Percentiles rank a stretch among this genome's conserved stretches.
Evolutionary conservation across 805 yeast genomes (phyloP).

Genomic region (Lachancea meyersii): DNA sequence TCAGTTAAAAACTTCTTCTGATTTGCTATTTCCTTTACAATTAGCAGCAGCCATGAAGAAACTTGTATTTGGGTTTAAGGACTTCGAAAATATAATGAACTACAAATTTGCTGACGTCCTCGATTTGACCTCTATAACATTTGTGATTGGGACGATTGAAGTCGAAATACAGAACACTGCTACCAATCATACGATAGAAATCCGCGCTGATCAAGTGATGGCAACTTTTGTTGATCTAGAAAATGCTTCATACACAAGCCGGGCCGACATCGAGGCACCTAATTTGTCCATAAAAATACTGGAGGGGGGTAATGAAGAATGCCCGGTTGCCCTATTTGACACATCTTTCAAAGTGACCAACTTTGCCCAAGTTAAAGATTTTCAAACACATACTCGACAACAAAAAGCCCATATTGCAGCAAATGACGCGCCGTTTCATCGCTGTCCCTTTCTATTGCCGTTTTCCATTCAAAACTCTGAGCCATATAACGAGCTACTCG

Average conservation of each 20-base stretch:
- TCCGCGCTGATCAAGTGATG: slow-evolving; percentile 25
- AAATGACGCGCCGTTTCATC: slow-evolving; percentile 80
- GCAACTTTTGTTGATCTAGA: slow-evolving; percentile 63
- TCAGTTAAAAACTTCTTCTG: slow-evolving; percentile 46
- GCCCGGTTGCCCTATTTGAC: slow-evolving; percentile 37
- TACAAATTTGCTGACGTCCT: slow-evolving; percentile 48
- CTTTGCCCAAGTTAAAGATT: slow-evolving; percentile 49
- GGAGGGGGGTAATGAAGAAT: slow-evolving; percentile 17
- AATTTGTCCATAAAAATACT: slow-evolving; percentile 34
- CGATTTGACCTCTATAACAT: slow-evolving; percentile 64
- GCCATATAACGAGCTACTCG: slow-evolving; percentile 43
- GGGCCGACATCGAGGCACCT: slow-evolving; percentile 47
- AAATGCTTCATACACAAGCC: slow-evolving; percentile 54
- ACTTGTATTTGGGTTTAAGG: slow-evolving; percentile 58
- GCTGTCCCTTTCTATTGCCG: slow-evolving; percentile 66
- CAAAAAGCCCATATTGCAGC: slow-evolving; percentile 62
- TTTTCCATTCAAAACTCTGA: slow-evolving; percentile 40
- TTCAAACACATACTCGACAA: slow-evolving; percentile 38
- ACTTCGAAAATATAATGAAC: slow-evolving; percentile 68
- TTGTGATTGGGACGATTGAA: slow-evolving; percentile 45
- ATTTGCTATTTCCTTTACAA: slow-evolving; percentile 40
- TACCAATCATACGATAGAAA: slow-evolving; percentile 18
- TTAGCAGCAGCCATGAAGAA: slow-evolving; percentile 40
- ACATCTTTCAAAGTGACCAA: slow-evolving; percentile 59
- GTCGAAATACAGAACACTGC: slow-evolving; percentile 37